Conservation (phyloP, 441 rosid genomes). For the Dalechampia spathulata region DNA sequence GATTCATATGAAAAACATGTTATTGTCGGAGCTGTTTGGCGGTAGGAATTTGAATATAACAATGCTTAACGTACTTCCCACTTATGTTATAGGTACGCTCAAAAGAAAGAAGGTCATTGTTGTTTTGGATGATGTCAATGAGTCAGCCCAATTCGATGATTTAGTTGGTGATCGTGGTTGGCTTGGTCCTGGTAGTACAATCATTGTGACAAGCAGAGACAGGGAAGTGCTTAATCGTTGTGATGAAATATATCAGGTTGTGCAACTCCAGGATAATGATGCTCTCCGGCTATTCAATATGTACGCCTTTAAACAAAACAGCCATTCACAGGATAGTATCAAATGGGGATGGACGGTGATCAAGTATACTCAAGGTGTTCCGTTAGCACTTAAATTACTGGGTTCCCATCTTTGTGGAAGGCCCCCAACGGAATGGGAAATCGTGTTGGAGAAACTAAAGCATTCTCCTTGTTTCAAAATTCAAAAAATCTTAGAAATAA, state of each 20-base stretch:
- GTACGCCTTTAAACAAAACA: constrained; percentile 3
- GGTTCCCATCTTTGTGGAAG: constrained; percentile 15
- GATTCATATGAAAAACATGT: neutral
- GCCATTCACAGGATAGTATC: neutral
- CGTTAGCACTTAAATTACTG: constrained; percentile 10
- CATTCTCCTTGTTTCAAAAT: neutral
- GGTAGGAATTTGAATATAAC: neutral
- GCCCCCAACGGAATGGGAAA: constrained; percentile 3
- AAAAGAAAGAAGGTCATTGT: neutral
- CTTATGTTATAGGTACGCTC: neutral
- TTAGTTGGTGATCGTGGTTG: neutral
- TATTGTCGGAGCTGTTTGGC: too few species aligned
- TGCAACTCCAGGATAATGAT: neutral
- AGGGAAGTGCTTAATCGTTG: neutral
- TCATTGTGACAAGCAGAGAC: constrained; percentile 8
- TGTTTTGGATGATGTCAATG: too few species aligned
- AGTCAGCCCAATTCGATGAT: neutral
- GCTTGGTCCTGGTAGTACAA: constrained; percentile 13
- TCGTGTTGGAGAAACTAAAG: constrained; percentile 1
- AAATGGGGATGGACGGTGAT: neutral
- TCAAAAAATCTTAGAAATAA: neutral
- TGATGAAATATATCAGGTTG: neutral
- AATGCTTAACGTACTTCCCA: neutral
- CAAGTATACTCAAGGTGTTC: constrained; percentile 6
- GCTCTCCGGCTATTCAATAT: constrained; percentile 9